These are phyloP conservation scores for Stephania yunnanensis DNA, from an alignment of 164 flowering plant species.

Conservation along the genomic window DNA sequence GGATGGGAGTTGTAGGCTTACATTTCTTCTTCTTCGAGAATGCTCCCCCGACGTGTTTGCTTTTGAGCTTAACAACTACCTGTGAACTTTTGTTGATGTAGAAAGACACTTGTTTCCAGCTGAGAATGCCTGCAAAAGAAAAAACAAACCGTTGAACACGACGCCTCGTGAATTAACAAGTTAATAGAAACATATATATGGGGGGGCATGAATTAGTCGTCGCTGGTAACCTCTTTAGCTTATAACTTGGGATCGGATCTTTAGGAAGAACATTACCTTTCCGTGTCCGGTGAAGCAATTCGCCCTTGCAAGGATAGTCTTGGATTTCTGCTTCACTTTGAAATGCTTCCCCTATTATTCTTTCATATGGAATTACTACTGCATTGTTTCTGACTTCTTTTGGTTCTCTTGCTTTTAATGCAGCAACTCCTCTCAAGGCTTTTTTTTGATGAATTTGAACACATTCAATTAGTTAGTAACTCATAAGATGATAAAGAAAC, in stretches of 20 bases:
- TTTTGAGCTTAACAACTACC: slow-evolving; percentile 67
- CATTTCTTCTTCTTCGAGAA: slow-evolving; percentile 80
- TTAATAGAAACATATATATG: too few species aligned
- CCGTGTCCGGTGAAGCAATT: slow-evolving; percentile 48
- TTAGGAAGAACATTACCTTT: slow-evolving; percentile 47
- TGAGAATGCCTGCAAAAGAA: slow-evolving; percentile 42
- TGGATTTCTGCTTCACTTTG: slow-evolving; percentile 25
- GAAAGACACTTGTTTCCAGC: slow-evolving; percentile 54
- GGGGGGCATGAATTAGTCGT: too few species aligned
- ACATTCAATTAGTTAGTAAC: not conserved
- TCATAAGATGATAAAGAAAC: not conserved
- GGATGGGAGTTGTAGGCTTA: slow-evolving; percentile 24
- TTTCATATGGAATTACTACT: slow-evolving; percentile 65
- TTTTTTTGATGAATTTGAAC: not conserved
- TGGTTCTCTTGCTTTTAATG: slow-evolving; percentile 55
- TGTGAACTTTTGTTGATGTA: slow-evolving; percentile 61
- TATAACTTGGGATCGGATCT: not conserved
- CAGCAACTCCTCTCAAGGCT: slow-evolving; percentile 88
- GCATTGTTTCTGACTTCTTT: slow-evolving; percentile 69
- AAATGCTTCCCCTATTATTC: slow-evolving; percentile 27
- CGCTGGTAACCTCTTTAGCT: not conserved
- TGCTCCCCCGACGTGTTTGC: slow-evolving; percentile 83
- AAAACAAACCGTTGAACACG: too few species aligned
- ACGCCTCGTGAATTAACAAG: too few species aligned
- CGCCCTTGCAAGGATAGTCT: slow-evolving; percentile 48